Conservation (phyloP, 73 alveolate species). For the Stentor roeselii region DNA sequence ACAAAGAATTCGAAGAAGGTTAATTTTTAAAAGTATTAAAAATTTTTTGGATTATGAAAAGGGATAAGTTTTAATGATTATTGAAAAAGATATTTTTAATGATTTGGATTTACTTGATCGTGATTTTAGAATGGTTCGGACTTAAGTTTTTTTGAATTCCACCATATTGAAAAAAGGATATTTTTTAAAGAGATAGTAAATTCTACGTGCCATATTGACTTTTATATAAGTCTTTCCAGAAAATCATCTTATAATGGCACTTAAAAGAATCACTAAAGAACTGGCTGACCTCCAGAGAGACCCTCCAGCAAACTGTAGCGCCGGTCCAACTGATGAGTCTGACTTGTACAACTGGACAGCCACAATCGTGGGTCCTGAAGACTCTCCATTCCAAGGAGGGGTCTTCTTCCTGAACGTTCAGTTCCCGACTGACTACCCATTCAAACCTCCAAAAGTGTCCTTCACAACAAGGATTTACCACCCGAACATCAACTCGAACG, state of each 20-base stretch:
- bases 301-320: constrained; percentile 91
- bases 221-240: background rate
- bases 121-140: too few relatives aligned
- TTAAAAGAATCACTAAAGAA: constrained; percentile 80
- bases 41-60: too few relatives aligned
- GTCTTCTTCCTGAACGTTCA: constrained; percentile 83
- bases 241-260: constrained; percentile 47
- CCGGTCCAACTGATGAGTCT: constrained; percentile 88
- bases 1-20: too few relatives aligned
- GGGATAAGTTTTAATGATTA: too few relatives aligned
- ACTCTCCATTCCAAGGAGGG: constrained; percentile 85
- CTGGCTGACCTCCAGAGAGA: constrained; percentile 67
- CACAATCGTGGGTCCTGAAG: constrained; percentile 46
- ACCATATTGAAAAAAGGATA: too few relatives aligned
- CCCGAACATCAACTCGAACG: constrained; percentile 90
- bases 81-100: too few relatives aligned
- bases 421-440: constrained; percentile 92
- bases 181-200: background rate
- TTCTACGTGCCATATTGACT: background rate
- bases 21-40: too few relatives aligned
- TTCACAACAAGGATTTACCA: constrained; percentile 88
- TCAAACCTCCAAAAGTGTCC: constrained; percentile 88
- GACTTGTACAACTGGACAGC: constrained; percentile 76
- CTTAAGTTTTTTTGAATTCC: too few relatives aligned
- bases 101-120: too few relatives aligned